Evolutionary conservation across 2,329 filamentous ascomycete genomes (phyloP).

Genomic region (Blumeria hordei): DNA sequence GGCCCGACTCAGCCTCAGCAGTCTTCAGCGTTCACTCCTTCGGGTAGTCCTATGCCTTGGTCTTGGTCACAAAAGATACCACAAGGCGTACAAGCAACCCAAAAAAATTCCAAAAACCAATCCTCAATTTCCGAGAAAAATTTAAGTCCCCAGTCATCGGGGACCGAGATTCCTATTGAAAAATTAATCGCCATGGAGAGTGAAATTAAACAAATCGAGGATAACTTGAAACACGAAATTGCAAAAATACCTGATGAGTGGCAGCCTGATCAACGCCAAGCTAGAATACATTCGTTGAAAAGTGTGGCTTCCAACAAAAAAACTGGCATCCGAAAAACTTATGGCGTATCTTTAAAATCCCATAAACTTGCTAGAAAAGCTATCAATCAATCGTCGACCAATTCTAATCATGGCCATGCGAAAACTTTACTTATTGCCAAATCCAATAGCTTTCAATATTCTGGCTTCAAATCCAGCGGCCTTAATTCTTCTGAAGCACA

Average conservation of each 20-base stretch:
- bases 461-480: no score
- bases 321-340: not conserved
- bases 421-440: no score
- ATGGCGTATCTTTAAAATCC: not conserved
- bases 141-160: not conserved
- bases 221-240: not conserved
- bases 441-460: no score
- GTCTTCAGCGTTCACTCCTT: not conserved
- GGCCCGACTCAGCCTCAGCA: not conserved
- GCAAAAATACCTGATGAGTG: not conserved
- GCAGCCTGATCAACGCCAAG: not conserved
- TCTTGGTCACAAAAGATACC: not conserved
- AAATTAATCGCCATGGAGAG: not conserved
- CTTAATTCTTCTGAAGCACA: no score
- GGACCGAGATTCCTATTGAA: not conserved
- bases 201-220: not conserved
- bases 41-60: not conserved
- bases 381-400: no score
- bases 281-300: not conserved
- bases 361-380: no score
- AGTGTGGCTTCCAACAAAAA: not conserved
- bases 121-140: not conserved
- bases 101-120: not conserved
- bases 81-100: not conserved
- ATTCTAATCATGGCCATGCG: no score